phyloP scores from a whole-genome alignment of 2,329 filamentous ascomycete genomes.

The Penicillium capsulatum region DNA sequence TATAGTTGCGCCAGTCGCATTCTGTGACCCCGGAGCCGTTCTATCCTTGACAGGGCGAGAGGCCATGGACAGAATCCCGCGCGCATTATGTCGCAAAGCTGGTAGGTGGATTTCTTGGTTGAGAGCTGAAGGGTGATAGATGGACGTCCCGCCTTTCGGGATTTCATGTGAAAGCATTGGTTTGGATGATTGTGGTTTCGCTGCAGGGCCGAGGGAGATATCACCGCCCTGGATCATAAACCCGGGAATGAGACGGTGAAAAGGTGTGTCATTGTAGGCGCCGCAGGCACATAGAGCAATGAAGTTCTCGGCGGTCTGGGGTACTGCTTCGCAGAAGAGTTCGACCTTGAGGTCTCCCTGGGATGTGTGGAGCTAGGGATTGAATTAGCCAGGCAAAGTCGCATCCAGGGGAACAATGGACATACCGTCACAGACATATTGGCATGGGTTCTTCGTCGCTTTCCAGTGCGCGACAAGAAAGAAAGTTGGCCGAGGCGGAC shows the following conservation, averaged over 20 bases:
- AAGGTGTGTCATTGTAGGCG: conserved; percentile 58
- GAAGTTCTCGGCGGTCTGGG: conserved; percentile 82
- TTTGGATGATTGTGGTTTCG: conserved; percentile 41
- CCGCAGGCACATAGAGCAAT: conserved; percentile 60
- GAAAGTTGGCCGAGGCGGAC: conserved; percentile 7
- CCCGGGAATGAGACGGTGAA: conserved; percentile 59
- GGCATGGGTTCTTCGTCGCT: background rate
- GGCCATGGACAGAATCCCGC: conserved; percentile 58
- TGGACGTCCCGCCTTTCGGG: conserved; percentile 55
- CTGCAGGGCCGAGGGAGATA: conserved; percentile 44
- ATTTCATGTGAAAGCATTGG: conserved; percentile 45
- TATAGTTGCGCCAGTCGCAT: conserved; percentile 35
- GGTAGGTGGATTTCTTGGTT: conserved; percentile 61
- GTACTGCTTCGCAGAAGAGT: conserved; percentile 90
- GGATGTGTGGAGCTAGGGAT: conserved; percentile 68
- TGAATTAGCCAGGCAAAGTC: background rate
- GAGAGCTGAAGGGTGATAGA: conserved; percentile 50
- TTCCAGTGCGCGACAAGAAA: background rate
- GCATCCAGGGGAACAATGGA: too few species aligned
- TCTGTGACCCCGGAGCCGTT: conserved; percentile 46
- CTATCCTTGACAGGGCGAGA: conserved; percentile 47
- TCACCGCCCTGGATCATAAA: conserved; percentile 64
- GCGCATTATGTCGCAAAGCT: conserved; percentile 53
- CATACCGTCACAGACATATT: conserved; percentile 36
- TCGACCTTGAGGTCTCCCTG: conserved; percentile 91